Evolutionary conservation across 306 rosid genomes (phyloP).

Genomic region (Vigna angularis): DNA sequence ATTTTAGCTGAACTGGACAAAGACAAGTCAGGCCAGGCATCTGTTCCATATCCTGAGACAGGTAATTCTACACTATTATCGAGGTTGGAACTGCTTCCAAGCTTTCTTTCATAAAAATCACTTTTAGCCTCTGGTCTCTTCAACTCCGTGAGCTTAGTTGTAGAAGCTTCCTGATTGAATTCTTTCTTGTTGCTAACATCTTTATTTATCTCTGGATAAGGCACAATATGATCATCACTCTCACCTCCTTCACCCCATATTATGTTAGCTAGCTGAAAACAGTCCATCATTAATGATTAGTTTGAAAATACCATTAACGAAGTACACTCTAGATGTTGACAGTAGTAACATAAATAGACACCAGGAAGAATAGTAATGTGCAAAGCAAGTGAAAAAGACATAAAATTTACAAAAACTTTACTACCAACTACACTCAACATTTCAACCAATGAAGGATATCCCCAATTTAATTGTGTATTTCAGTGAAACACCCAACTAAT

Average conservation of each 20-base stretch:
- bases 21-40: constrained; percentile 68
- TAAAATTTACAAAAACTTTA: background rate
- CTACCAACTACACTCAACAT: background rate
- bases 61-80: constrained; percentile 51
- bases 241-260: constrained; percentile 88
- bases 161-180: constrained; percentile 60
- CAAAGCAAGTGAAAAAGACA: constrained; percentile 16
- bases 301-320: constrained; percentile 15
- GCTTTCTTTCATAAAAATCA: constrained; percentile 55
- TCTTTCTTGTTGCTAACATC: constrained; percentile 64
- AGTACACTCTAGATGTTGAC: constrained; percentile 8
- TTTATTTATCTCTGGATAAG: constrained; percentile 69
- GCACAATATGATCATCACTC: constrained; percentile 91
- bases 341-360: constrained; percentile 15
- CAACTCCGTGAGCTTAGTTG: constrained; percentile 56
- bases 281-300: constrained; percentile 32
- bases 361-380: constrained; percentile 10
- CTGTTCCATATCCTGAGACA: constrained; percentile 57
- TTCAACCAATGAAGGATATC: constrained; percentile 6
- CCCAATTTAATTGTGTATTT: constrained; percentile 11
- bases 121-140: constrained; percentile 56
- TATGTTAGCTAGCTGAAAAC: constrained; percentile 86
- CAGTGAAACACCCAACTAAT: background rate
- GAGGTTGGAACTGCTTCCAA: constrained; percentile 57
- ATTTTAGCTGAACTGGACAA: constrained; percentile 55